These are phyloP conservation scores for Saccharum spontaneum DNA, from an alignment of 176 grass and related monocot species.

Conservation along the genomic window DNA sequence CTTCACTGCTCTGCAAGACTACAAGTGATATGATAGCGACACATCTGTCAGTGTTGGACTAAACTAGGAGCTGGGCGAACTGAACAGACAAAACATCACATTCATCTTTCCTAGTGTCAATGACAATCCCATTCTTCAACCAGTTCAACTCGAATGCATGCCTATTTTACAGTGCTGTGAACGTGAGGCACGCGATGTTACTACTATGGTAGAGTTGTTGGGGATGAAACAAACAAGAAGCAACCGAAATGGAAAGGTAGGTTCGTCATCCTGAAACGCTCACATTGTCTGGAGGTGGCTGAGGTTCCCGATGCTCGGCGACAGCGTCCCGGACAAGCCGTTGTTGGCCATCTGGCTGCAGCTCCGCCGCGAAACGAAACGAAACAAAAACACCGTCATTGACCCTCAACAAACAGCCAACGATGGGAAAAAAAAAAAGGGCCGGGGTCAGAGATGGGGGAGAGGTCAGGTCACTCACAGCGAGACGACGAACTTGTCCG, in stretches of 20 bases:
- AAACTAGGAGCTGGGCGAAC: neutral
- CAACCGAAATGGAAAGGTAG: neutral
- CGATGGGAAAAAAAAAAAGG: neutral
- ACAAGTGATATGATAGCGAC: neutral
- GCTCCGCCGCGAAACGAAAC: conserved; percentile 16
- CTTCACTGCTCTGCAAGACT: neutral
- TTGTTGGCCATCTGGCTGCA: conserved; percentile 97
- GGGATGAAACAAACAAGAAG: neutral
- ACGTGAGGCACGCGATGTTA: neutral
- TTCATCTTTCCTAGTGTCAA: neutral
- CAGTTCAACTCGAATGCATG: neutral
- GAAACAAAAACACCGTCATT: neutral
- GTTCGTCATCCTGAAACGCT: conserved; percentile 25
- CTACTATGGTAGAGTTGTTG: neutral
- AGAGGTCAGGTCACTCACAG: conserved; percentile 38
- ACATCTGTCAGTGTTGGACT: neutral
- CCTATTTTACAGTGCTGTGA: neutral
- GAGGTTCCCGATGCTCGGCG: conserved; percentile 83
- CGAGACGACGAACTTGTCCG: conserved; percentile 84
- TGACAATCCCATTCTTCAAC: neutral
- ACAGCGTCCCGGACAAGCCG: conserved; percentile 65
- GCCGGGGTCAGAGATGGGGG: neutral
- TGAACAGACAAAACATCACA: neutral
- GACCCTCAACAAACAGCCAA: neutral
- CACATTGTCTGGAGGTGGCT: conserved; percentile 88